Percentiles rank a stretch among this genome's conserved stretches.
phyloP scores from a whole-genome alignment of 1,139 yeast species.

The Nakaseomyces sp. region DNA sequence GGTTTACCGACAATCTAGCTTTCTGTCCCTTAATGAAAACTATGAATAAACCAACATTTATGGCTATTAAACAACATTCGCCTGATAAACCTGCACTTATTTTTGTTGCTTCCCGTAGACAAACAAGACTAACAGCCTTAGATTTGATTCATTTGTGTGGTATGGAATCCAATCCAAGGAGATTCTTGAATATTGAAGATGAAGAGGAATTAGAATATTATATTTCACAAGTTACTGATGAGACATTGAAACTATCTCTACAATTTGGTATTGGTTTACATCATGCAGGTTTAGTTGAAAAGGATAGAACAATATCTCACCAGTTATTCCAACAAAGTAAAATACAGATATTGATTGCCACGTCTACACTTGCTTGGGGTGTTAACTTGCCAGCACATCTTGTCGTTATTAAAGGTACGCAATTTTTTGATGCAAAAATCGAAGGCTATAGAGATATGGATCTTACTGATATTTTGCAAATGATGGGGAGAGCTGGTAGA shows the following conservation, averaged over 20 bases:
- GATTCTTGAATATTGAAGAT: constrained; percentile 62
- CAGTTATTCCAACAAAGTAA: constrained; percentile 75
- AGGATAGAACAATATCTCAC: constrained; percentile 83
- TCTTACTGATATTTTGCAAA: constrained; percentile 64
- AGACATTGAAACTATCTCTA: constrained; percentile 69
- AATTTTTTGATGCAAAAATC: constrained; percentile 37
- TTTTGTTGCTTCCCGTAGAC: constrained; percentile 95
- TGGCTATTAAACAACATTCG: constrained; percentile 93
- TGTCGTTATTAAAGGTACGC: constrained; percentile 52
- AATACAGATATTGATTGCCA: constrained; percentile 84
- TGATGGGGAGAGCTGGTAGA: constrained; percentile 78
- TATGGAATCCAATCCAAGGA: constrained; percentile 83
- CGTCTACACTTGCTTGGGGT: constrained; percentile 80
- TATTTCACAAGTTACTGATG: constrained; percentile 69
- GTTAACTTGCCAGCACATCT: constrained; percentile 55
- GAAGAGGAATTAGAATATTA: constrained; percentile 67
- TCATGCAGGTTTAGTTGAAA: constrained; percentile 93
- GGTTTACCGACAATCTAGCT: constrained; percentile 89
- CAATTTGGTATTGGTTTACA: constrained; percentile 96
- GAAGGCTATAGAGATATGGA: constrained; percentile 53
- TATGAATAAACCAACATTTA: constrained; percentile 95
- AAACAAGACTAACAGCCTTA: constrained; percentile 87
- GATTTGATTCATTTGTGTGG: constrained; percentile 93
- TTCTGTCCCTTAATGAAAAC: constrained; percentile 95
- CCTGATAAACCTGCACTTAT: constrained; percentile 88